Evolutionary conservation across 306 rosid species (phyloP).

Genomic region (Pueraria montana): DNA sequence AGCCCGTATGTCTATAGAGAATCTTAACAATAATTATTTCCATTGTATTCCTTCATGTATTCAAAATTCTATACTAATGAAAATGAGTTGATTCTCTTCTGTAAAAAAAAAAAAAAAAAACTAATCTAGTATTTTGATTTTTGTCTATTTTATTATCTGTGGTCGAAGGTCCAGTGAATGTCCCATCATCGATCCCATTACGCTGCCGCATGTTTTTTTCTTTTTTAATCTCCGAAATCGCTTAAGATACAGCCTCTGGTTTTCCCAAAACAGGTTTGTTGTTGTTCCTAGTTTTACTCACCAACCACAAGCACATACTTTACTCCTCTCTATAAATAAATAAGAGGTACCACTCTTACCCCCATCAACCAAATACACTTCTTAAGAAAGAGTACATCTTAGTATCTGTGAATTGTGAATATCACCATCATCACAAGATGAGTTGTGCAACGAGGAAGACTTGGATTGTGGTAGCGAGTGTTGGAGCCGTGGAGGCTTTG

Average conservation of each 20-base stretch:
- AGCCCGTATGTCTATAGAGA: too few relatives aligned
- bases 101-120: too few relatives aligned
- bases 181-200: too few relatives aligned
- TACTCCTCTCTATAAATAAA: not conserved
- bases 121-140: too few relatives aligned
- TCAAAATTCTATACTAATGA: too few relatives aligned
- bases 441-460: slow-evolving; percentile 39
- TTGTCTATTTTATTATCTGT: not conserved
- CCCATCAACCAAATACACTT: not conserved
- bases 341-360: not conserved
- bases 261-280: not conserved
- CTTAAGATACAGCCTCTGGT: not conserved
- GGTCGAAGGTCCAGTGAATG: not conserved
- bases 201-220: not conserved
- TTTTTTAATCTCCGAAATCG: not conserved
- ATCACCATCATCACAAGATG: slow-evolving; percentile 16
- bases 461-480: slow-evolving; percentile 52
- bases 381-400: not conserved
- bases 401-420: not conserved
- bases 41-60: too few relatives aligned
- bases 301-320: not conserved
- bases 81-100: too few relatives aligned
- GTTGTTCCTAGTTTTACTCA: not conserved
- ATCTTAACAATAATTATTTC: too few relatives aligned
- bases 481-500: slow-evolving; percentile 55